Base-by-base conservation (phyloP, 148 eudicot genomes). In the Amaranthus cruentus region DNA sequence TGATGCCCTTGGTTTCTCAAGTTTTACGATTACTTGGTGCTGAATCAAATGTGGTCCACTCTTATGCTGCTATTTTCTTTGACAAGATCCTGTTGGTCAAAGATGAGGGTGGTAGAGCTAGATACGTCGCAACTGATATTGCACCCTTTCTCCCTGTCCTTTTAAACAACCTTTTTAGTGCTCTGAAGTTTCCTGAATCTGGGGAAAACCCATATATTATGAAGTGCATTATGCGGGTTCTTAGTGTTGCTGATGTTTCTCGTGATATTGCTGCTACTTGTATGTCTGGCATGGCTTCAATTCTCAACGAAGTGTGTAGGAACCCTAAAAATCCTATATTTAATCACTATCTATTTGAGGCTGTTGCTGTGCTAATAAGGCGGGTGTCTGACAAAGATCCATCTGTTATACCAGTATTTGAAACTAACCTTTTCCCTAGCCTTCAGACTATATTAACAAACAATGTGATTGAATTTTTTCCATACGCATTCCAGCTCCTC, bases 141-240 rank as follows among this genome's bases (percentile, higher is more conserved):
- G 75, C 85, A 61, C 96, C 96, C 2, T 81, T 84, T 79, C 77
- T 91, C 59, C 82, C 79, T 21, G 70, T 62, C 15, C 78, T 95
- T 81, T 86, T 95, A 89, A 80, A 83, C 62, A 95, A 91, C 80
- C 96, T 91, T 75, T 91, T 95, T 74, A 80, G 68, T 82, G 93
- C 96, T 38, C 73, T 95, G 71, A 83, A 83, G 68, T 91, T 90
- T 84, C 89, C 90, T 47, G 97, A 91, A 73, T 95, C 98, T 12
- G 98, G 91, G 85, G 98, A 95, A 84, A 95, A 95, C 77, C 97
- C 87, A 47, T 95, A 95, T 81, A 78, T 95, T 14, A 91, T 95
- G 97, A 95, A 87, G 87, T 95, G 98, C 73, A 88, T 95, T 71
- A 91, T 95, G 98, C 88, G 97, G 70, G 98, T 91, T 59, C 97